phyloP scores from a whole-genome alignment of 139 green algal species.

The Asterochloris sp. region DNA sequence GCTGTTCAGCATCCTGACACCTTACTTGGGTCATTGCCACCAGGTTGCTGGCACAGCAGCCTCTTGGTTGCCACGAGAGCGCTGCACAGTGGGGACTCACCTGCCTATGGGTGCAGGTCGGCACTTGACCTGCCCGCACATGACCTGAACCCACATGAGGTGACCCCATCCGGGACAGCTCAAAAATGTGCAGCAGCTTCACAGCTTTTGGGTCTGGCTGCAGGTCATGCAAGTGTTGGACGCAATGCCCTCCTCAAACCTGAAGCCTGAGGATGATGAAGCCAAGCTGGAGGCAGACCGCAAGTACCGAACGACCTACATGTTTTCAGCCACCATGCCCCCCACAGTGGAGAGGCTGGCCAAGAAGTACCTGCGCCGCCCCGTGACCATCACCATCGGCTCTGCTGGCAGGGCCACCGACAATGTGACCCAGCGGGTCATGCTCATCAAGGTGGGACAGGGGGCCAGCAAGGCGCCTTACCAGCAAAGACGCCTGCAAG shows the following conservation, averaged over 20 bases:
- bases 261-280: constrained; percentile 92
- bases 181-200: no score
- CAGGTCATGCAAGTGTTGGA: constrained; percentile 82
- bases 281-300: constrained; percentile 48
- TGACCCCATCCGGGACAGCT: no score
- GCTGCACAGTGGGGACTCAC: no score
- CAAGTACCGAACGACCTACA: constrained; percentile 97
- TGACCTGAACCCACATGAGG: neutral
- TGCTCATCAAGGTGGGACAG: constrained; percentile 48
- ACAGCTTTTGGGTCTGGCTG: no score
- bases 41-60: no score
- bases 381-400: constrained; percentile 90
- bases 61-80: no score
- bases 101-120: neutral
- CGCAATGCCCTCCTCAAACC: constrained; percentile 84
- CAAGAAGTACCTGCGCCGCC: constrained; percentile 77
- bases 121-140: neutral
- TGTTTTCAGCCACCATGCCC: constrained; percentile 98
- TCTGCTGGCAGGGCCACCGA: constrained; percentile 79
- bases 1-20: no score
- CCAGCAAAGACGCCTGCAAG: no score
- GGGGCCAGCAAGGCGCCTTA: neutral
- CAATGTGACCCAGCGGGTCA: constrained; percentile 87
- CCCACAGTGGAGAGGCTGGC: constrained; percentile 87
- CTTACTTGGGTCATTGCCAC: no score